Evolutionary conservation across 768 basidiomycete genomes (phyloP).

Genomic region (Leucocoprinus sp.): DNA sequence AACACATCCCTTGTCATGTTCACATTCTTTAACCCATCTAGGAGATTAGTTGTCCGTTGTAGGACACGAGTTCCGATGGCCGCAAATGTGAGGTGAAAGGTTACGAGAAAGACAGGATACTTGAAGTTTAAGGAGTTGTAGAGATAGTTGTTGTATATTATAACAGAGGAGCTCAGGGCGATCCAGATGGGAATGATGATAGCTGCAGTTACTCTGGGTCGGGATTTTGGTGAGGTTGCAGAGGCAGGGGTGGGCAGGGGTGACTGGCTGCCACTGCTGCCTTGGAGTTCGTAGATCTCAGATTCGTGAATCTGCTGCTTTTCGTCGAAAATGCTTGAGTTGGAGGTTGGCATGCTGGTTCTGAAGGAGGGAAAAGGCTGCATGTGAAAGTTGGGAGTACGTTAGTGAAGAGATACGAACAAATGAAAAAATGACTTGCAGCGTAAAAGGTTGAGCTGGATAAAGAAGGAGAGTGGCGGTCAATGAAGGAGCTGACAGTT

Average conservation of each 20-base stretch:
- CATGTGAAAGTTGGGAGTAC: neutral
- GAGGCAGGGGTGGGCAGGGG: constrained; percentile 55
- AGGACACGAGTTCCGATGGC: constrained; percentile 83
- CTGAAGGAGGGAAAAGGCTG: constrained; percentile 3
- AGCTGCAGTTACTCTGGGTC: constrained; percentile 52
- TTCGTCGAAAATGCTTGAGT: constrained; percentile 16
- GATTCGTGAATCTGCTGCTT: constrained; percentile 18
- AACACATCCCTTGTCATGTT: constrained; percentile 76
- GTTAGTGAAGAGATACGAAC: too few species aligned
- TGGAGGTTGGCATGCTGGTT: constrained; percentile 8
- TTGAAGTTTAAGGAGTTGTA: constrained; percentile 80
- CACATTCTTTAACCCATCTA: constrained; percentile 74
- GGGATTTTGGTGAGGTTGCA: constrained; percentile 24
- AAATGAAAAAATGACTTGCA: neutral
- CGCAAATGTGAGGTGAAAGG: constrained; percentile 73
- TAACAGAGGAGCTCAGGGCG: constrained; percentile 77
- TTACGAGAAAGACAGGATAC: constrained; percentile 90
- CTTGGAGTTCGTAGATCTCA: constrained; percentile 6
- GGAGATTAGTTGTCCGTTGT: constrained; percentile 69
- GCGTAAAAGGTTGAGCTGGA: constrained; percentile 4
- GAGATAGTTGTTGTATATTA: constrained; percentile 92
- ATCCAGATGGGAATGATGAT: constrained; percentile 93
- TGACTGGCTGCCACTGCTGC: constrained; percentile 12
- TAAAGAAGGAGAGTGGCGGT: neutral
- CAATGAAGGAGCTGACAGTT: neutral